Base-by-base conservation (phyloP, 2,329 filamentous ascomycete species). In the Calonectria pteridis region DNA sequence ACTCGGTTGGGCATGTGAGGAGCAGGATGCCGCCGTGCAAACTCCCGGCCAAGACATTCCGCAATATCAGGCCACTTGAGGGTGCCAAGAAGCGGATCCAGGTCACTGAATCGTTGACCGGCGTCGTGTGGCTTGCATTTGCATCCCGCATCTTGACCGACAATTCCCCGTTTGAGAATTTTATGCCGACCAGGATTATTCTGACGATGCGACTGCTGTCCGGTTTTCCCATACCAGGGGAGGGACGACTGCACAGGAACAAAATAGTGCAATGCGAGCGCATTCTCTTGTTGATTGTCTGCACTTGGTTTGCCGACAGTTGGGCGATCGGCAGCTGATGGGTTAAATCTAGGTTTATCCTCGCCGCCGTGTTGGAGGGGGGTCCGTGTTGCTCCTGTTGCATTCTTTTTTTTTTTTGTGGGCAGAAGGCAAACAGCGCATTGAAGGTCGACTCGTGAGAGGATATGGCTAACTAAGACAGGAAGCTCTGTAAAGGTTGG, bases 71-170 rank as follows among this genome's bases (percentile, higher is more conserved):
- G 46, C 77, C 78, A 79, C 74, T 71, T 58, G 50, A 53, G 18
- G 43, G 40, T 73, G 72, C 74, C 75, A 78, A 76, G 74, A 43
- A 73, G 58, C 49, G 72, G 69, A 65, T 58, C 73, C 51, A 73
- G 55, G 70, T 51, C 69, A 58, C 73, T 75, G 75, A 74, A 74
- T 75, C 66, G 71, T 68, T 74, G 66, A 69, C 72, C 69, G 59
- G 75, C 63, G 73, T 73, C 46, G 64, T 69, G 76, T 80, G 77
- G 76, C 78, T 79, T 79, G 37, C 75, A 63, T 70, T 74, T 73
- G 69, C 69, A 77, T 73, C 77, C 73, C 71, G 68, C 76, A 70
- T 73, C 72, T 75, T 77, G 75, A 76, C 72, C 73, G 75, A 76
- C 70, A 77, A 63, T 72, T 72, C 65, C 67, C 71, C 65, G 69